These are phyloP conservation scores for Cryptosporidium viatorum DNA, from an alignment of 169 alveolate species.

Conservation along the genomic window DNA sequence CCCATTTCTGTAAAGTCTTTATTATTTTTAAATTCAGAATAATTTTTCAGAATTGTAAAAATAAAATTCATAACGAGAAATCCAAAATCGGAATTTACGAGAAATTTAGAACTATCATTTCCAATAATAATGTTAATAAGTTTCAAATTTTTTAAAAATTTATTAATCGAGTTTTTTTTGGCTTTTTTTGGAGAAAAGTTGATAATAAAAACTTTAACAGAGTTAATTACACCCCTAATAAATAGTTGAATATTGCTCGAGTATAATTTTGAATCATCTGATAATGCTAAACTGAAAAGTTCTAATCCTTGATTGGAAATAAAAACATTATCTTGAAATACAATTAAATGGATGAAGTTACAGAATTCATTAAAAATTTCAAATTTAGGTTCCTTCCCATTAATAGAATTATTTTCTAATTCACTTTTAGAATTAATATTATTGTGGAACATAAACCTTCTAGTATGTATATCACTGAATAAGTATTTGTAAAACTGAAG, in stretches of 20 bases:
- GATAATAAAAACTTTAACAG: not conserved
- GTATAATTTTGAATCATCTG: not conserved
- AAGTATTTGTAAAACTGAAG: conserved; percentile 32
- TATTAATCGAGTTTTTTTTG: not conserved
- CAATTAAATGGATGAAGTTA: not conserved
- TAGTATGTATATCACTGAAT: not conserved
- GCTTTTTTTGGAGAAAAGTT: not conserved
- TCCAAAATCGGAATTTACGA: not conserved
- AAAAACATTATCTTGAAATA: not conserved
- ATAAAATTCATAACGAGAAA: not conserved
- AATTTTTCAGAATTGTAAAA: not conserved
- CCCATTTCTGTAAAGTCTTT: not conserved
- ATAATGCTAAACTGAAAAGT: conserved; percentile 6
- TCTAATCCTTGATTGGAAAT: conserved; percentile 35
- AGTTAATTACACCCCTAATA: not conserved
- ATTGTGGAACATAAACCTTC: not conserved
- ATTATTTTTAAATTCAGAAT: not conserved
- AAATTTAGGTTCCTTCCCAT: not conserved
- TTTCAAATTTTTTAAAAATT: conserved; percentile 1
- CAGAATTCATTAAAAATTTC: not conserved
- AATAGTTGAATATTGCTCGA: not conserved
- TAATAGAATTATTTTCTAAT: not conserved
- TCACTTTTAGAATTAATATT: not conserved
- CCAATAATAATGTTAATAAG: conserved; percentile 2
- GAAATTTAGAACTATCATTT: not conserved